These are phyloP conservation scores for Microstegium vimineum DNA, from an alignment of 176 grass and related monocot species.

Conservation along the genomic window DNA sequence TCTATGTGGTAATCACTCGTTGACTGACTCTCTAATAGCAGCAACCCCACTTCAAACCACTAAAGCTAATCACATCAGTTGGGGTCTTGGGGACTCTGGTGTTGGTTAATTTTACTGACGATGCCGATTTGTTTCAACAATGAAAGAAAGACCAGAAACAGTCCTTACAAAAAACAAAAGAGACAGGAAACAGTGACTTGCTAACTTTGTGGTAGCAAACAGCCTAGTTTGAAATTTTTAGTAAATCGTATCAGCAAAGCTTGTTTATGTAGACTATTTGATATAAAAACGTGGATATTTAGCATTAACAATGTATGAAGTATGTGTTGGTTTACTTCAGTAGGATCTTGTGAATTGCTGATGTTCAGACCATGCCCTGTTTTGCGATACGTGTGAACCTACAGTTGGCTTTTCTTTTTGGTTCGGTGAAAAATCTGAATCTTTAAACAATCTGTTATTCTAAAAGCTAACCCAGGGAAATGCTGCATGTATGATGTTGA, in stretches of 20 bases:
- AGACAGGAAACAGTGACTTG: background rate
- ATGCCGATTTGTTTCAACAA: background rate
- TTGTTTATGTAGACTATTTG: background rate
- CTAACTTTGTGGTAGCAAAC: background rate
- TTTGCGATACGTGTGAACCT: background rate
- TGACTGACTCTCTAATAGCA: background rate
- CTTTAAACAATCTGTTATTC: background rate
- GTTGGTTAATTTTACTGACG: background rate
- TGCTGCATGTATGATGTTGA: background rate
- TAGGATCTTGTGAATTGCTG: background rate
- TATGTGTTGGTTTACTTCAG: background rate
- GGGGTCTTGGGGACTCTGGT: background rate
- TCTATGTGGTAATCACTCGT: conserved; percentile 80
- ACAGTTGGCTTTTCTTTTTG: background rate
- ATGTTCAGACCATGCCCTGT: background rate
- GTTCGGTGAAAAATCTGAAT: background rate
- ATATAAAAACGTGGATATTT: background rate
- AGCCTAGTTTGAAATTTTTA: background rate
- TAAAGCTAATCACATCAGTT: background rate
- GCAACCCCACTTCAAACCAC: background rate
- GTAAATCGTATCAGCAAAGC: background rate
- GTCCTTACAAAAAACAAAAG: too few species aligned
- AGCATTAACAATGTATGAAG: background rate
- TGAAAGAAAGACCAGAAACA: background rate
- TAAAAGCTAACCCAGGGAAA: background rate